A percentile compares a stretch with the other conserved stretches of the same genome.
phyloP scores from a whole-genome alignment of 257 asterid species.

The Striga asiatica region DNA sequence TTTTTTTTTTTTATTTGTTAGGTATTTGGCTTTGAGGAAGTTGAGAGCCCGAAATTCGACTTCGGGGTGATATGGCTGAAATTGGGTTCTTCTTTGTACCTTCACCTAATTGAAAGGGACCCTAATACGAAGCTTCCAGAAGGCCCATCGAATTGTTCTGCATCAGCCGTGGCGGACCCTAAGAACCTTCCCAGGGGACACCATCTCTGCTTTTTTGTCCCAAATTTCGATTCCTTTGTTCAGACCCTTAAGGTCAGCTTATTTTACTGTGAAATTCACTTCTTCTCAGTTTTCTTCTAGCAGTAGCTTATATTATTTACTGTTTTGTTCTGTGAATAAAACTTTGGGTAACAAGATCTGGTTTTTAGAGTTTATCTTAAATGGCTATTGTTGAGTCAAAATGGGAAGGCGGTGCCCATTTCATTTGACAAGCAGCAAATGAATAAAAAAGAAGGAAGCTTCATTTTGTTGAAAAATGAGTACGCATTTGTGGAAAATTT shows the following conservation, averaged over 20 bases:
- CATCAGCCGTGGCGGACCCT: constrained; percentile 49
- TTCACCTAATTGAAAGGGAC: constrained; percentile 88
- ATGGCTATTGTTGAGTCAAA: too few species aligned
- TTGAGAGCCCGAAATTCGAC: constrained; percentile 59
- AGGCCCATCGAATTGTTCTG: constrained; percentile 57
- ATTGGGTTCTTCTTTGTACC: constrained; percentile 42
- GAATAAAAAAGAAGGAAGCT: too few species aligned
- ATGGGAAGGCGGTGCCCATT: too few species aligned
- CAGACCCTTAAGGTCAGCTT: constrained; percentile 48
- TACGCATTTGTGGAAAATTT: too few species aligned
- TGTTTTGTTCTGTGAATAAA: too few species aligned
- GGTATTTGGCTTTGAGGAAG: constrained; percentile 71
- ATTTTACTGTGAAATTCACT: too few species aligned
- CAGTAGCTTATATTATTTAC: too few species aligned
- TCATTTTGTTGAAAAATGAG: too few species aligned
- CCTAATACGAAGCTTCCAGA: constrained; percentile 61
- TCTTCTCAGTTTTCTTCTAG: too few species aligned
- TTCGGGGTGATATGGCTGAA: constrained; percentile 79
- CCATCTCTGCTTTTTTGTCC: constrained; percentile 66
- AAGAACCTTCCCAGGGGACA: constrained; percentile 61
- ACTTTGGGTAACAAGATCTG: too few species aligned
- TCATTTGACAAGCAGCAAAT: too few species aligned
- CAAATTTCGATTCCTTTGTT: constrained; percentile 56
- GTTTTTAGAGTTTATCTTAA: too few species aligned
- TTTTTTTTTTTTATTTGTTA: constrained; percentile 12